These are phyloP conservation scores for Pseudogymnoascus verrucosus DNA, from an alignment of 2,329 filamentous ascomycete species.

Conservation along the genomic window DNA sequence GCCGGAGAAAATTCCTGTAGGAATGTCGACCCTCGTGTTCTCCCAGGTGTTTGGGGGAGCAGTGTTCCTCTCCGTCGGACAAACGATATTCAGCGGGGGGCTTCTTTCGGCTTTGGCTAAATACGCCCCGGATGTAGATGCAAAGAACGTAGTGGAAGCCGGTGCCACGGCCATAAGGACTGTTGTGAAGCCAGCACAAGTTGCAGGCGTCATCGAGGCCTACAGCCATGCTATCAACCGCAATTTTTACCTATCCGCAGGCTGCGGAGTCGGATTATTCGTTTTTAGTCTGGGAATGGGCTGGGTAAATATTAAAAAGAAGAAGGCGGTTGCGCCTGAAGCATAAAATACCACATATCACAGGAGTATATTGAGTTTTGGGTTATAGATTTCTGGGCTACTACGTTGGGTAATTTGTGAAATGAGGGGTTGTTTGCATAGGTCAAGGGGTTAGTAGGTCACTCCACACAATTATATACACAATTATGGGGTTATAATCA, in stretches of 20 bases:
- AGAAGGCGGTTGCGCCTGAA: constrained; percentile 14
- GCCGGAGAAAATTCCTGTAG: constrained; percentile 24
- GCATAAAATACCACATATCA: not conserved
- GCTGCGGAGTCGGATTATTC: constrained; percentile 12
- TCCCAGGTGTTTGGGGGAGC: constrained; percentile 26
- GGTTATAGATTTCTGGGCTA: not conserved
- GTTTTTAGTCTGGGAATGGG: constrained; percentile 34
- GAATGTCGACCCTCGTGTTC: constrained; percentile 29
- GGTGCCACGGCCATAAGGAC: constrained; percentile 33
- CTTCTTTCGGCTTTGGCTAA: constrained; percentile 23
- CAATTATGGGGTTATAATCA: not conserved
- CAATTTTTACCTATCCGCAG: constrained; percentile 20
- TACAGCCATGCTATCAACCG: constrained; percentile 30
- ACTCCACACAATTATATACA: constrained; percentile 1
- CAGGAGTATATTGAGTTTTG: not conserved
- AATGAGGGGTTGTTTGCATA: not conserved
- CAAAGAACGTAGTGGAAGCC: constrained; percentile 30
- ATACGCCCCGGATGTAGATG: constrained; percentile 28
- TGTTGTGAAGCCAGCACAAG: constrained; percentile 25
- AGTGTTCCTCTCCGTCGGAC: constrained; percentile 24
- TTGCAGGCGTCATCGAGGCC: constrained; percentile 32
- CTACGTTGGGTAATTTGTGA: not conserved
- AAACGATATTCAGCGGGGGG: constrained; percentile 24
- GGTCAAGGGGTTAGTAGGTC: not conserved
- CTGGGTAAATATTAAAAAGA: constrained; percentile 38